Percentiles rank a stretch among this genome's conserved stretches.
Conservation (phyloP, 2,329 filamentous ascomycete genomes). For the Periconia macrospinosa region DNA sequence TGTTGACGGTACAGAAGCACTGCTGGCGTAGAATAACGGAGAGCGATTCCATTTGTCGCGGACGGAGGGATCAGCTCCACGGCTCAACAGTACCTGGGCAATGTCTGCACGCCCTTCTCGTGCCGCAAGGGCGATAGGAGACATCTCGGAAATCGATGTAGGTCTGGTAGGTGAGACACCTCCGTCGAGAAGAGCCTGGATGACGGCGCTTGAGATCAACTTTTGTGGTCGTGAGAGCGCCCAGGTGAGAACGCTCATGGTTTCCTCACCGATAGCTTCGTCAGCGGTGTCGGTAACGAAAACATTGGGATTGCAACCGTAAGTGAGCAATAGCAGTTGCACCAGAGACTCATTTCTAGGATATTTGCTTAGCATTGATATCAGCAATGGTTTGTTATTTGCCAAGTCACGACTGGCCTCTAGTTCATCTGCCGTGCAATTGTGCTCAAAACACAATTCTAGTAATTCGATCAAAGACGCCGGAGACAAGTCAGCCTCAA, state of each 20-base stretch:
- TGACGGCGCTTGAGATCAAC: slow-evolving; percentile 60
- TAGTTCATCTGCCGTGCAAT: slow-evolving; percentile 25
- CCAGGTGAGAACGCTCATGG: slow-evolving; percentile 62
- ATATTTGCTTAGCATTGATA: slow-evolving; percentile 29
- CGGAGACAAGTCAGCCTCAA: slow-evolving; percentile 55
- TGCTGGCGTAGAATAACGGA: slow-evolving; percentile 63
- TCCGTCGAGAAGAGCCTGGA: slow-evolving; percentile 59
- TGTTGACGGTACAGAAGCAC: slow-evolving; percentile 26
- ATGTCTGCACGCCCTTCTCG: slow-evolving; percentile 59
- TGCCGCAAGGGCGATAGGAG: slow-evolving; percentile 64
- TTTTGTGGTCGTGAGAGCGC: slow-evolving; percentile 65
- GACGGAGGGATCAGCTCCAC: slow-evolving; percentile 63
- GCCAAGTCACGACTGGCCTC: slow-evolving; percentile 11
- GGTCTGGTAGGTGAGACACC: slow-evolving; percentile 62
- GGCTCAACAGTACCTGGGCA: slow-evolving; percentile 58
- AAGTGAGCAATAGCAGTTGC: slow-evolving; percentile 22
- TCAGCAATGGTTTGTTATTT: slow-evolving; percentile 20
- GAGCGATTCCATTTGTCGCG: slow-evolving; percentile 61
- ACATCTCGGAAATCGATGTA: slow-evolving; percentile 55
- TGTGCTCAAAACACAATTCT: slow-evolving; percentile 59
- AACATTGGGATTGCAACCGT: slow-evolving; percentile 43
- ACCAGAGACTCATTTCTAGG: slow-evolving; percentile 25
- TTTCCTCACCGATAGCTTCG: slow-evolving; percentile 55
- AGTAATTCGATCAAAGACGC: slow-evolving; percentile 48
- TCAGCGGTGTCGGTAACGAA: slow-evolving; percentile 49